Evolutionary conservation across 129 eudicot species (phyloP), one percentile per base, ranked within the genome.

Genomic region (Apium graveolens): DNA sequence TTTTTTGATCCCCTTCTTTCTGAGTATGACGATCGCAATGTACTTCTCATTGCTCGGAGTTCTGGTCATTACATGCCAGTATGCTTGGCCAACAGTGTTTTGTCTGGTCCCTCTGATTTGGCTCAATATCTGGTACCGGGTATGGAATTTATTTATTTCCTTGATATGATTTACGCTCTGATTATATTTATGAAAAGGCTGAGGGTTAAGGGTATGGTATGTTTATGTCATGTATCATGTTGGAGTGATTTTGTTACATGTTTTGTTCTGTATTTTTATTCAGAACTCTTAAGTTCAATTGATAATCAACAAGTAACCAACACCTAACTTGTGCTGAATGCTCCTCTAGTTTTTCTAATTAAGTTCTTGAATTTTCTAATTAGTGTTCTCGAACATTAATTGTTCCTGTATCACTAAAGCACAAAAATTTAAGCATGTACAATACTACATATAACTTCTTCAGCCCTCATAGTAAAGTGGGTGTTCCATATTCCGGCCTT

Each of bases 91-190:
- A 1, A 89, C 90, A 24, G 62, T 82, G 38, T 76, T 91, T 77
- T 79, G 88, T 26, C 66, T 91, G 12, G 24, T 89, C 75, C 97
- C 97, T 32, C 87, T 91, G 10, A 80, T 79, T 27, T 91, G 97
- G 94, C 85, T 87, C 66, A 91, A 91, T 71, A 60, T 89, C 73
- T 91, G 97, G 97, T 91, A 87, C 74, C 90, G 89, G 94, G 93
- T 91, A 87, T 69, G 90, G 3, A 60, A 31, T 37, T 76, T 63
- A 20, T n/a, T 76, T 71, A 20, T 32, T 5, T 48, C 18, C 78
- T 24, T 11, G 7, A 6, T 42, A 29, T 45, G 32, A 12, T 73
- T 55, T 18, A 32, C 6, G n/a, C 44, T 26, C 16, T 18, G 29
- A 34, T 38, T 77, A 18, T 43, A 32, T 10, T 0, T 20, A 10